Base-by-base conservation (phyloP, 2,329 filamentous ascomycete species). In the Botrytis medusae region DNA sequence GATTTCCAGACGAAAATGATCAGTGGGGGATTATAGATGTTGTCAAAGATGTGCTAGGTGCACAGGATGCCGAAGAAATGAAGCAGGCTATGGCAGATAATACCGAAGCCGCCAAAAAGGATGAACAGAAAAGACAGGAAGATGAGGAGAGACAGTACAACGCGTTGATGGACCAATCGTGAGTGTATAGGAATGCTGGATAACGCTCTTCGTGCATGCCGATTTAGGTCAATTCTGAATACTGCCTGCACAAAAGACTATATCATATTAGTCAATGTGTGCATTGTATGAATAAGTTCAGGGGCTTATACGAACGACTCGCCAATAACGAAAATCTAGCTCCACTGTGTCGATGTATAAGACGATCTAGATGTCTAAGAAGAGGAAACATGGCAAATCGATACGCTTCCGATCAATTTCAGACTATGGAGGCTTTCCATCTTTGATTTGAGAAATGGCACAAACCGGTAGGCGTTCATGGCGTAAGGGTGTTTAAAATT, bases 1-100 rank as follows among this genome's bases (percentile, higher is more conserved):
- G 91, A 12, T 90, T 91, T 79, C 84, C 81, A 63, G 86, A 87
- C 32, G 86, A 89, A 63, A 84, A 90, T 81, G 69, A 72, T 20
- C 89, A 91, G 77, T 82, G 85, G 74, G 84, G 86, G 73, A 88
- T 92, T 65, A 83, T 91, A 73, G 81, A 82, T 64, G 85, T 88
- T 75, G 85, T 92, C 77, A 82, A 83, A 67, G 85, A 89, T 70
- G 85, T 90, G 7, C 84, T 92, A 3, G 90, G 90, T 16, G 76
- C 63, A 59, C 76, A 79, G 34, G 77, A 81, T 75, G 74, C 72
- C 51, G 76, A 79, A n/a, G 79, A 77, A 25, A 68, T 72, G 48
- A 72, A 46, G 62, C 48, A 68, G 40, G 20, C 63, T 57, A 65
- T 72, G 69, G 60, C 57, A 64, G 69, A 71, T 25, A 71, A 51